phyloP scores from a whole-genome alignment of 352 stramenopile species.

The Globisporangium sylvaticum region DNA sequence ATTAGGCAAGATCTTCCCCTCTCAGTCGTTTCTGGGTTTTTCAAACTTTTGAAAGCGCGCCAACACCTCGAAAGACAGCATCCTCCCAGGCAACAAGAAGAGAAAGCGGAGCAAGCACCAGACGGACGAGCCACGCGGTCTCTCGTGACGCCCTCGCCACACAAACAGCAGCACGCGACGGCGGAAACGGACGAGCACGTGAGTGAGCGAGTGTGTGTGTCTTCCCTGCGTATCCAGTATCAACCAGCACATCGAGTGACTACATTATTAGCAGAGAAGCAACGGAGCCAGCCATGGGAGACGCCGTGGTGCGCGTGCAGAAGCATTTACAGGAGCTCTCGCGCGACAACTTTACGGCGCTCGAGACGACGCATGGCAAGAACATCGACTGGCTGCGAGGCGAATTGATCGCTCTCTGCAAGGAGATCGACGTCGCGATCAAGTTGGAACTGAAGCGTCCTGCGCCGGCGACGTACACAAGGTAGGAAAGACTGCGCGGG shows the following conservation, averaged over 20 bases:
- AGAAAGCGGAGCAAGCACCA: not conserved
- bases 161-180: not conserved
- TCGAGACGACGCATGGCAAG: conserved; percentile 41
- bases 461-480: conserved; percentile 12
- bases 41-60: conserved; percentile 16
- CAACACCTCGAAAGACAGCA: not conserved
- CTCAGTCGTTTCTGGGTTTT: not conserved
- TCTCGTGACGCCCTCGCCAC: not conserved
- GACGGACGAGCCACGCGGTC: not conserved
- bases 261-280: not conserved
- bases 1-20: not conserved
- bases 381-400: conserved; percentile 50
- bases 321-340: conserved; percentile 48
- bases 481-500: conserved; percentile 9
- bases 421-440: conserved; percentile 45
- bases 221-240: conserved; percentile 14
- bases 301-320: conserved; percentile 62
- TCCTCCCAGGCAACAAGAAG: not conserved
- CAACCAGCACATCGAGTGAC: not conserved
- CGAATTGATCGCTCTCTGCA: conserved; percentile 46
- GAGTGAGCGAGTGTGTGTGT: not conserved
- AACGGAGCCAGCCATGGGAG: conserved; percentile 34
- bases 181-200: not conserved
- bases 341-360: conserved; percentile 41
- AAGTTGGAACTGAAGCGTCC: conserved; percentile 32